Conservation (phyloP, 2,329 filamentous ascomycete species). For the Xylariaceae sp. region DNA sequence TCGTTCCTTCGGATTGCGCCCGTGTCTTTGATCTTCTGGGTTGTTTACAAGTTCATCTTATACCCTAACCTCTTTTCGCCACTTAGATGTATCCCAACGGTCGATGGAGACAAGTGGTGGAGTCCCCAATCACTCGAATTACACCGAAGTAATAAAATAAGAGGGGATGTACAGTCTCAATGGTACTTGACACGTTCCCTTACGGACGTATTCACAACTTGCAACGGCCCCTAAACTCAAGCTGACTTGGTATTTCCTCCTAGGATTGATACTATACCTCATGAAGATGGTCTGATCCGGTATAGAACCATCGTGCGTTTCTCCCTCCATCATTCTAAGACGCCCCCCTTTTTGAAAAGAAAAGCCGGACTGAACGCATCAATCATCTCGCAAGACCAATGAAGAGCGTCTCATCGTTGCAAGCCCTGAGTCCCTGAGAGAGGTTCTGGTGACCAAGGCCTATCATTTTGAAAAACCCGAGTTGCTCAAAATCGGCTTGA, state of each 20-base stretch:
- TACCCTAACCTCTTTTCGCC: constrained; percentile 19
- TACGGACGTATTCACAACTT: background rate
- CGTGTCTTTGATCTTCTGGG: constrained; percentile 6
- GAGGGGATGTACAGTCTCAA: constrained; percentile 11
- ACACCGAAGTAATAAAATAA: constrained; percentile 1
- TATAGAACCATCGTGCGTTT: constrained; percentile 7
- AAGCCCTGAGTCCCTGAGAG: constrained; percentile 11
- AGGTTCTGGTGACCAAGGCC: constrained; percentile 15
- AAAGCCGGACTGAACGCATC: background rate
- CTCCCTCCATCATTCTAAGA: background rate
- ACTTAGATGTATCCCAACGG: constrained; percentile 15
- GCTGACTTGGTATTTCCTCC: constrained; percentile 3
- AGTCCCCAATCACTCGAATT: constrained; percentile 12
- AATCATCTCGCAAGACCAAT: constrained; percentile 1
- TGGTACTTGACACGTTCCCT: constrained; percentile 7
- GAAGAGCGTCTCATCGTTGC: constrained; percentile 10
- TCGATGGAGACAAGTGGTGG: constrained; percentile 15
- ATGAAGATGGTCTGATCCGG: constrained; percentile 11
- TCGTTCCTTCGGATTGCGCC: background rate
- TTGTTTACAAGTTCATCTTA: constrained; percentile 8
- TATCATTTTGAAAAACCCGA: constrained; percentile 16
- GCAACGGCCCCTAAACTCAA: background rate
- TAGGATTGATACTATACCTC: constrained; percentile 11
- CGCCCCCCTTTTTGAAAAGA: background rate
- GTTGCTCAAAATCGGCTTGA: constrained; percentile 8